A percentile compares a stretch with the other conserved stretches of the same genome.
Evolutionary conservation across 2,329 filamentous ascomycete species (phyloP).

Genomic region (Cladophialophora psammophila): DNA sequence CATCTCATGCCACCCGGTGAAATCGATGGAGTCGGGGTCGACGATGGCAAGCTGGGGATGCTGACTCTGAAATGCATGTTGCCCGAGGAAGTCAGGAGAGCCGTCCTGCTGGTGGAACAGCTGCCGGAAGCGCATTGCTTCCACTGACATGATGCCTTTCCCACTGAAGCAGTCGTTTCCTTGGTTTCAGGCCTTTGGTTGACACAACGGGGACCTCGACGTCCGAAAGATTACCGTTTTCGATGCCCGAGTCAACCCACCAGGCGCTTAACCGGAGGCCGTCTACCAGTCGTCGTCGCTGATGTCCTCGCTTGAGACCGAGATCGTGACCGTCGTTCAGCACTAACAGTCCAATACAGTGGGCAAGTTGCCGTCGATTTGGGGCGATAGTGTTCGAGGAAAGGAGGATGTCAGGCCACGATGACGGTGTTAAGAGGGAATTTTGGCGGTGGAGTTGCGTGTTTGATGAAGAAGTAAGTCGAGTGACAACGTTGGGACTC

Average conservation of each 20-base stretch:
- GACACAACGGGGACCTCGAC: neutral
- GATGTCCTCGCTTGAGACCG: constrained; percentile 89
- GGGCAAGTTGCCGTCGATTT: constrained; percentile 4
- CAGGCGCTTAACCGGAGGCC: constrained; percentile 66
- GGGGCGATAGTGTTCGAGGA: constrained; percentile 25
- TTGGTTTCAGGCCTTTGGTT: neutral
- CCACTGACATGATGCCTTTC: constrained; percentile 4
- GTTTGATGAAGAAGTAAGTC: constrained; percentile 27
- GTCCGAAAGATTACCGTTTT: constrained; percentile 16
- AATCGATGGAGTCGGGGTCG: constrained; percentile 36
- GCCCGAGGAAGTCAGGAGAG: constrained; percentile 38
- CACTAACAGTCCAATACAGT: neutral
- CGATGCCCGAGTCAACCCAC: constrained; percentile 4
- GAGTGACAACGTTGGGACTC: constrained; percentile 26
- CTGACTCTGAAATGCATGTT: constrained; percentile 32
- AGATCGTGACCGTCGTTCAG: constrained; percentile 52
- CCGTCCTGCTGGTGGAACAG: constrained; percentile 27
- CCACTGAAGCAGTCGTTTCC: neutral
- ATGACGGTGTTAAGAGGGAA: constrained; percentile 25
- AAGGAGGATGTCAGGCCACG: constrained; percentile 35
- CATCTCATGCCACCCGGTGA: constrained; percentile 40
- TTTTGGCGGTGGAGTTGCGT: constrained; percentile 27
- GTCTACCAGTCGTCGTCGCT: constrained; percentile 88
- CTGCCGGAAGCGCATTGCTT: constrained; percentile 34
- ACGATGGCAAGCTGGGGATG: constrained; percentile 35